Base-by-base conservation (phyloP, 495 filamentous ascomycete species). In the Penicillium simplicissimum region DNA sequence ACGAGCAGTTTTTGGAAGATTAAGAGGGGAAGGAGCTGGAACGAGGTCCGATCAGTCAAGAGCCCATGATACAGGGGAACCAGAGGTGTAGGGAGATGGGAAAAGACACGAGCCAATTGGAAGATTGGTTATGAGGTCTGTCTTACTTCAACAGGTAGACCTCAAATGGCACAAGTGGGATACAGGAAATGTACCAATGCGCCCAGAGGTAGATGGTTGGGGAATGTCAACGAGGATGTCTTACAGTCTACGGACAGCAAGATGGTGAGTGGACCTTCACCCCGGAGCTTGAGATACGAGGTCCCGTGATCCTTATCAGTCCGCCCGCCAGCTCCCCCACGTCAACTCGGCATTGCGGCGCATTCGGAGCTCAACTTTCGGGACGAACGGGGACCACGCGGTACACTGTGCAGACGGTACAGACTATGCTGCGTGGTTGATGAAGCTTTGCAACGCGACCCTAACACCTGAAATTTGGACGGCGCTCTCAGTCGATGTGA, bases 261-360 rank as follows among this genome's bases (percentile, higher is more conserved):
- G 31, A 48, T 21, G 48, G 57, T 59, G 57, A 48, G n/a, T n/a
- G 53, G 57, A 58, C n/a, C 43, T 38, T 42, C 25, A 11, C 45
- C 42, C 33, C 52, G 52, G 49, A 60, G 51, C 35, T 60, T 55
- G 10, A 42, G 33, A 56, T 52, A 60, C 56, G 51, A 51, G 43
- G 59, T 68, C 66, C 66, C 66, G 66, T 68, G 66, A 66, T 68
- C 38, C 66, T 68, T 68, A 68, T 70, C 67, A 59, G 37, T 15
- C 49, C 58, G 31, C 52, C 28, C 23, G 19, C 64, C 14, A 34
- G 48, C 23, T 28, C 55, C 47, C 49, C 55, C 61, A 55, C 64
- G 53, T 57, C 21, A 55, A 52, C 47, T 59, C 57, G 21, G 34
- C 21, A 34, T 25, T 53, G 31, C 51, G 51, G 15, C 23, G 51